Conservation (phyloP, 2,329 filamentous ascomycete species). For the Torrubiella hemipterigena region DNA sequence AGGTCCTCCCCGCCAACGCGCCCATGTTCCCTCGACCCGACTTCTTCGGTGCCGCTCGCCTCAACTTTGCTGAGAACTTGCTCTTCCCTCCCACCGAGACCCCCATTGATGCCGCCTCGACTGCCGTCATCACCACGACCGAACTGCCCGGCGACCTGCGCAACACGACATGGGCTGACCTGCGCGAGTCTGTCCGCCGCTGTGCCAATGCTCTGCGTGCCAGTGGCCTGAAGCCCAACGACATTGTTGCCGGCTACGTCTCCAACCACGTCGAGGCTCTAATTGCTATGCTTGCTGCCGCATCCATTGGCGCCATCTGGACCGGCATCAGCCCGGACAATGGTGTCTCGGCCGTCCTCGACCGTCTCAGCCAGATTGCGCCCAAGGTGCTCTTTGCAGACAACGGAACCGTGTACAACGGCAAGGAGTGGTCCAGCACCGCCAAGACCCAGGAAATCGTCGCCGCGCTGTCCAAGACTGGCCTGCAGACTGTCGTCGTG, state of each 20-base stretch:
- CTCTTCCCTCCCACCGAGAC: conserved; percentile 53
- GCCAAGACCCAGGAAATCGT: conserved; percentile 72
- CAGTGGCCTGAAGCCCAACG: conserved; percentile 43
- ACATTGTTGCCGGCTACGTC: conserved; percentile 62
- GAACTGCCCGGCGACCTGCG: conserved; percentile 52
- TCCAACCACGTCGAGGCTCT: conserved; percentile 84
- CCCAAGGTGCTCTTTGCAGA: conserved; percentile 77
- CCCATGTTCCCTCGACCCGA: conserved; percentile 76
- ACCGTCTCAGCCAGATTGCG: conserved; percentile 74
- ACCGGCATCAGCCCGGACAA: conserved; percentile 88
- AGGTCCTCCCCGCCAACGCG: conserved; percentile 57
- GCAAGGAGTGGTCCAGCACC: conserved; percentile 71
- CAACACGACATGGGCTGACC: conserved; percentile 59
- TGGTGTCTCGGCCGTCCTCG: conserved; percentile 80
- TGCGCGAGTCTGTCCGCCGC: conserved; percentile 64
- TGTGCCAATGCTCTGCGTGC: conserved; percentile 61
- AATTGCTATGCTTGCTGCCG: conserved; percentile 75
- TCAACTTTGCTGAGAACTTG: conserved; percentile 95
- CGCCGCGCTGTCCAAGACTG: conserved; percentile 43
- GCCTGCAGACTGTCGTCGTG: conserved; percentile 59
- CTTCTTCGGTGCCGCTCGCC: conserved; percentile 66
- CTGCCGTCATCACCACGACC: conserved; percentile 70
- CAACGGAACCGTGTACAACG: conserved; percentile 83
- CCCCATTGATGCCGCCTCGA: conserved; percentile 37
- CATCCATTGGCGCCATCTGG: conserved; percentile 80